A percentile compares a stretch with the other conserved stretches of the same genome.
Conservation (phyloP, 805 yeast genomes). For the Hanseniaspora clermontiae region DNA sequence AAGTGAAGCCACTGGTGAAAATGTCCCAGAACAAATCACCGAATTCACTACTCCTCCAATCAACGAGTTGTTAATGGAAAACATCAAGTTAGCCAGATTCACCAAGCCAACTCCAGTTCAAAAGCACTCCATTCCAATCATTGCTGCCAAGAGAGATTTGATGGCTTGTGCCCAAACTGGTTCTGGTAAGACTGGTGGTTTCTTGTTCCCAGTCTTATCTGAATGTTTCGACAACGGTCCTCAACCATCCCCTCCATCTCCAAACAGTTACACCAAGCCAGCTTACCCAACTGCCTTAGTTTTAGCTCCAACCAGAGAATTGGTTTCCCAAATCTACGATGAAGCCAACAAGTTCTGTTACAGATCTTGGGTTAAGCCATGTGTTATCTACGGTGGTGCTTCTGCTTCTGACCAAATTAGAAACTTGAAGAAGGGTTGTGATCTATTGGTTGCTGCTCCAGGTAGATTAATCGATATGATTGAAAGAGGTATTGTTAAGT, state of each 20-base stretch:
- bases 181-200: conserved; percentile 99
- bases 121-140: conserved; percentile 85
- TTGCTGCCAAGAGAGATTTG: conserved; percentile 76
- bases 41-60: conserved; percentile 86
- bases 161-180: conserved; percentile 98
- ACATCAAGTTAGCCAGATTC: conserved; percentile 79
- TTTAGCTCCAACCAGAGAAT: conserved; percentile 98
- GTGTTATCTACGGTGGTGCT: conserved; percentile 98
- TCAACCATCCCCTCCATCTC: conserved; percentile 34
- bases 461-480: conserved; percentile 95
- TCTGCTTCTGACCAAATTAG: conserved; percentile 79
- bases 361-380: conserved; percentile 96
- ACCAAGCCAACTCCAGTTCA: conserved; percentile 94
- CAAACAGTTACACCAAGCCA: conserved; percentile 46
- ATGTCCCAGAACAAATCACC: conserved; percentile 86
- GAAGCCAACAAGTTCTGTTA: conserved; percentile 92
- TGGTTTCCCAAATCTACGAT: conserved; percentile 90
- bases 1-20: conserved; percentile 91
- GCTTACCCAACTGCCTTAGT: conserved; percentile 91
- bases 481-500: conserved; percentile 87
- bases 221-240: conserved; percentile 88
- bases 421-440: conserved; percentile 87
- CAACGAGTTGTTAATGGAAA: conserved; percentile 72
- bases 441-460: conserved; percentile 93
- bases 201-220: conserved; percentile 91